phyloP scores from a whole-genome alignment of 2,329 filamentous ascomycete species.

The Fusarium liriodendri region DNA sequence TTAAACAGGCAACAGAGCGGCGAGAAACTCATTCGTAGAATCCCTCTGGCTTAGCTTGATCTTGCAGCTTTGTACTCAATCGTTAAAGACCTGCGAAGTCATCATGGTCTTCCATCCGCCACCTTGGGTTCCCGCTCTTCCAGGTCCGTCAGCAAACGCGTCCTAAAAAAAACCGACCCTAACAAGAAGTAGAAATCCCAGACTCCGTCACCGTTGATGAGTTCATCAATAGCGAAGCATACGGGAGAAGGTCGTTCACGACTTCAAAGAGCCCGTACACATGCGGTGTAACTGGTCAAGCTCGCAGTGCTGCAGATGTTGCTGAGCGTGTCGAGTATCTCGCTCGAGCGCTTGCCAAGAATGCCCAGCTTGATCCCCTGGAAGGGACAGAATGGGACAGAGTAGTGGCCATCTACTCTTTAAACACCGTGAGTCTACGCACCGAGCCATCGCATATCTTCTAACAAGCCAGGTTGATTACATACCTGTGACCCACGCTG shows the following conservation, averaged over 20 bases:
- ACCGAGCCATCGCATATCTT: rapidly evolving
- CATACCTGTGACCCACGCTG: slow-evolving; percentile 78
- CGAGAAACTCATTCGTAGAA: not conserved
- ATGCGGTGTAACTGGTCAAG: slow-evolving; percentile 77
- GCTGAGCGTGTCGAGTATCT: slow-evolving; percentile 74
- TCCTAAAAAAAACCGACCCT: not conserved
- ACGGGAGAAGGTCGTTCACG: slow-evolving; percentile 64
- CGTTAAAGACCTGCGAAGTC: not conserved
- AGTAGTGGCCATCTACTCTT: slow-evolving; percentile 78
- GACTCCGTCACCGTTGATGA: slow-evolving; percentile 68
- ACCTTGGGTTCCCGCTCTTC: slow-evolving; percentile 21
- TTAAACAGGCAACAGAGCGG: not conserved
- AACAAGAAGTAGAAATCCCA: slow-evolving; percentile 9
- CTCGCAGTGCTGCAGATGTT: slow-evolving; percentile 72
- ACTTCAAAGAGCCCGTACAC: slow-evolving; percentile 78
- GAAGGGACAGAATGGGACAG: slow-evolving; percentile 83
- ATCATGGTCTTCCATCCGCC: slow-evolving; percentile 25
- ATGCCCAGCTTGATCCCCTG: slow-evolving; percentile 76
- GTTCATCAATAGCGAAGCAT: slow-evolving; percentile 74
- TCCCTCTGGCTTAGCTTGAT: not conserved
- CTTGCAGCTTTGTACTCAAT: not conserved
- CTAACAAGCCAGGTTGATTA: slow-evolving; percentile 72
- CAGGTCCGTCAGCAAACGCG: not conserved
- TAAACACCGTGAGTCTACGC: slow-evolving; percentile 74
- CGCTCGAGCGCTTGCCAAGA: slow-evolving; percentile 72